Evolutionary conservation across 2,329 filamentous ascomycete species (phyloP).

Genomic region (Cyanodermella asteris): DNA sequence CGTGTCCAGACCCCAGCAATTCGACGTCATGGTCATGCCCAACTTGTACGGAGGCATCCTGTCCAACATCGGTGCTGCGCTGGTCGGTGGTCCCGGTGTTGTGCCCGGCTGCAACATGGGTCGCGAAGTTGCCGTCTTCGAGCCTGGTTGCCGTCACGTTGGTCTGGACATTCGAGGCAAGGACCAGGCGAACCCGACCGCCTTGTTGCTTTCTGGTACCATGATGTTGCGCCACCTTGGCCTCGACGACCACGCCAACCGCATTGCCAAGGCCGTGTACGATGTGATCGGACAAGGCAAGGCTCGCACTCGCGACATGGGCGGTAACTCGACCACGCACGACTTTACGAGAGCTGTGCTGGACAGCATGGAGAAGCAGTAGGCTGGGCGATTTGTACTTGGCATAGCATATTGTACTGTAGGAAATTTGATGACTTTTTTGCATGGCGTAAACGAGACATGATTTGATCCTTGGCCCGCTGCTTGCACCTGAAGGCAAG

Average conservation of each 20-base stretch:
- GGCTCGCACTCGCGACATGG: constrained; percentile 86
- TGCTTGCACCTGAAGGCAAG: no score
- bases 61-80: constrained; percentile 93
- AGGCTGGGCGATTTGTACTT: constrained; percentile 15
- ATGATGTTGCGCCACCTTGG: constrained; percentile 97
- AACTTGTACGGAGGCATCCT: constrained; percentile 98
- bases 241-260: constrained; percentile 93
- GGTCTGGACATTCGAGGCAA: constrained; percentile 99
- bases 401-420: constrained; percentile 2
- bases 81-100: constrained; percentile 89
- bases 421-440: no score
- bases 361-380: constrained; percentile 75
- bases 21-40: constrained; percentile 99
- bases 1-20: constrained; percentile 87
- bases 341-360: constrained; percentile 90
- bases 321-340: constrained; percentile 69
- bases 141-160: constrained; percentile 97
- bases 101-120: constrained; percentile 99
- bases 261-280: constrained; percentile 67
- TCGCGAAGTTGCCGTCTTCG: constrained; percentile 91
- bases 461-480: no score
- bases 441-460: no score
- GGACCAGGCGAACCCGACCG: constrained; percentile 96
- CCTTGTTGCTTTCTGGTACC: constrained; percentile 78
- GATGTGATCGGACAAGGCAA: constrained; percentile 74